phyloP scores from a whole-genome alignment of 305 asterid genomes.

The Plantago coronopus region DNA sequence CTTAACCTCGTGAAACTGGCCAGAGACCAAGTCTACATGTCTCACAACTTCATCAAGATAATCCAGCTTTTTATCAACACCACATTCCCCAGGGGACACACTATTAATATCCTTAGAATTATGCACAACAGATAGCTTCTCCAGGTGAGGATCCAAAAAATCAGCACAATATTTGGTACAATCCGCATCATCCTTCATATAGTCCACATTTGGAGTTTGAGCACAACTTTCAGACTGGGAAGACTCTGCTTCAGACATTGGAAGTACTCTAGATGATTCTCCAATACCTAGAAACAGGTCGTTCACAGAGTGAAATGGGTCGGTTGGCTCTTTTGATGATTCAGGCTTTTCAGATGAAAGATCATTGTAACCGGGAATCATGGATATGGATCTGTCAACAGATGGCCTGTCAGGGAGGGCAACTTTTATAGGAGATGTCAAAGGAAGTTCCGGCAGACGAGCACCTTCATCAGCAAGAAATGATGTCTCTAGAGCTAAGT shows the following conservation, averaged over 20 bases:
- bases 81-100: constrained; percentile 27
- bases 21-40: constrained; percentile 22
- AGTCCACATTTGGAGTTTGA: constrained; percentile 29
- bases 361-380: constrained; percentile 42
- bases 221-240: constrained; percentile 27
- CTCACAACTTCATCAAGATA: constrained; percentile 28
- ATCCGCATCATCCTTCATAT: constrained; percentile 23
- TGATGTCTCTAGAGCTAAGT: constrained; percentile 77
- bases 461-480: constrained; percentile 95
- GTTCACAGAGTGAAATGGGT: constrained; percentile 33
- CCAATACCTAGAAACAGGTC: constrained; percentile 26
- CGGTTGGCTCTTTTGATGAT: constrained; percentile 19
- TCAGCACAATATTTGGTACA: constrained; percentile 16
- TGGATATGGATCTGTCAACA: constrained; percentile 60
- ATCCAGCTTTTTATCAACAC: constrained; percentile 24
- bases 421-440: constrained; percentile 65
- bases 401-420: constrained; percentile 63
- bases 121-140: constrained; percentile 39
- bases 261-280: constrained; percentile 29
- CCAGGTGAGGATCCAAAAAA: constrained; percentile 28
- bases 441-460: constrained; percentile 61
- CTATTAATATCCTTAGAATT: constrained; percentile 27
- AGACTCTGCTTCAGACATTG: constrained; percentile 30
- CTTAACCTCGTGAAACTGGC: constrained; percentile 25
- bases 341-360: constrained; percentile 33